Evolutionary conservation across 257 asterid species (phyloP).

Genomic region (Solanum commersonii): DNA sequence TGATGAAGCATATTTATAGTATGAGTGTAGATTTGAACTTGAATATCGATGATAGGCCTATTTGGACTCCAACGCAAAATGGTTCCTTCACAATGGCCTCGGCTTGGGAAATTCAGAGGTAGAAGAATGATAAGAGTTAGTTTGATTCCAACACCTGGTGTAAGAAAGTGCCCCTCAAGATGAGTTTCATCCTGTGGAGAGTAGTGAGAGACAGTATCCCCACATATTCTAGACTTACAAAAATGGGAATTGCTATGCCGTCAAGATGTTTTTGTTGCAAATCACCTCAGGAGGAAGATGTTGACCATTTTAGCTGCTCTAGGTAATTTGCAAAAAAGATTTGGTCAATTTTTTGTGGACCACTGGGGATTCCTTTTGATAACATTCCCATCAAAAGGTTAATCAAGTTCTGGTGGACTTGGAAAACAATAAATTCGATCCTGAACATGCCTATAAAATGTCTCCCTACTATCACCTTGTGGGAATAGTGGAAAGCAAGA

Average conservation of each 20-base stretch:
- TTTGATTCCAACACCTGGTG: neutral
- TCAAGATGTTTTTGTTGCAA: too few species aligned
- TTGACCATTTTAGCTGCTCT: neutral
- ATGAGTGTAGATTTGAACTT: too few species aligned
- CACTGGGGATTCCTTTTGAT: neutral
- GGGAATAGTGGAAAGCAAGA: neutral
- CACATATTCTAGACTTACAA: too few species aligned
- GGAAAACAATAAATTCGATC: neutral
- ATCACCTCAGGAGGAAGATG: neutral
- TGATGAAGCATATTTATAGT: too few species aligned
- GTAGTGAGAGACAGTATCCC: neutral
- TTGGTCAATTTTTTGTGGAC: neutral
- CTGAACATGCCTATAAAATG: too few species aligned
- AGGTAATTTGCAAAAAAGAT: neutral
- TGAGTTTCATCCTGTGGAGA: neutral
- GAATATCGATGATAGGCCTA: neutral
- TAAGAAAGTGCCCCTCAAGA: neutral
- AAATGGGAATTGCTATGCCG: neutral
- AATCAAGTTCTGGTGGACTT: neutral
- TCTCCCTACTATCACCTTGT: neutral
- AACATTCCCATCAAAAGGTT: too few species aligned
- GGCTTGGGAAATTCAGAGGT: neutral
- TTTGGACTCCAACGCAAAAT: neutral
- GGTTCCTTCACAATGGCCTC: neutral
- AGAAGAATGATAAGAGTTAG: too few species aligned